These are phyloP conservation scores for Senna tora DNA, from an alignment of 306 rosid species.

Conservation along the genomic window DNA sequence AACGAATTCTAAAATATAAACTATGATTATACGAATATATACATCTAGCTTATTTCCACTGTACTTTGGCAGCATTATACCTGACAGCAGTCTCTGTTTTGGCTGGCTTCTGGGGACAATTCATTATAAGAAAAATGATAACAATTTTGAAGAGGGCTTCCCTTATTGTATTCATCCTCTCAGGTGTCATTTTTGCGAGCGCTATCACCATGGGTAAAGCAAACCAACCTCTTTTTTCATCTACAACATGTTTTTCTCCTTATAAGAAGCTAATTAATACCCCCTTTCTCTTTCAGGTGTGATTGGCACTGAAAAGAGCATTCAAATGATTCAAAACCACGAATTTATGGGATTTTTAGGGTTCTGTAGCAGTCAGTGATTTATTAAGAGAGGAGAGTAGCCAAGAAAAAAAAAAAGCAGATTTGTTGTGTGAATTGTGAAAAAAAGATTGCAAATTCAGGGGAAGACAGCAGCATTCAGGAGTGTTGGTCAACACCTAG, in stretches of 20 bases:
- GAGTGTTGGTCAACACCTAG: conserved; percentile 58
- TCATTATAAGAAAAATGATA: conserved; percentile 59
- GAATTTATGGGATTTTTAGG: conserved; percentile 90
- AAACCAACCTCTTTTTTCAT: conserved; percentile 7
- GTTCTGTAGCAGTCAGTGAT: conserved; percentile 74
- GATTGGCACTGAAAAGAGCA: conserved; percentile 57
- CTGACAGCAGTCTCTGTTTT: conserved; percentile 70
- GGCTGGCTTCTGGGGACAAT: conserved; percentile 92
- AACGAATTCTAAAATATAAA: not conserved
- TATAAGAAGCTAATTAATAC: not conserved
- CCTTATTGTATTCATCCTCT: conserved; percentile 78
- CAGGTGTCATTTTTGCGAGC: conserved; percentile 81
- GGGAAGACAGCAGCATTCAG: not conserved
- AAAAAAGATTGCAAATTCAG: conserved; percentile 4
- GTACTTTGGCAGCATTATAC: conserved; percentile 61
- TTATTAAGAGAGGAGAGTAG: conserved; percentile 14
- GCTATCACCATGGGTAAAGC: conserved; percentile 84
- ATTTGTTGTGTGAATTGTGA: not conserved
- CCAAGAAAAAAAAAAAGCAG: not conserved
- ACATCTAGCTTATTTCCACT: not conserved
- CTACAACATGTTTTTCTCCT: not conserved
- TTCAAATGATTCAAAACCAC: conserved; percentile 61
- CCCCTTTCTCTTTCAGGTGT: conserved; percentile 56
- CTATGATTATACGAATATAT: not conserved
- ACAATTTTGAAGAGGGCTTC: conserved; percentile 69